Base-by-base conservation (phyloP, 495 filamentous ascomycete species). In the Trichoderma orchidacearum region DNA sequence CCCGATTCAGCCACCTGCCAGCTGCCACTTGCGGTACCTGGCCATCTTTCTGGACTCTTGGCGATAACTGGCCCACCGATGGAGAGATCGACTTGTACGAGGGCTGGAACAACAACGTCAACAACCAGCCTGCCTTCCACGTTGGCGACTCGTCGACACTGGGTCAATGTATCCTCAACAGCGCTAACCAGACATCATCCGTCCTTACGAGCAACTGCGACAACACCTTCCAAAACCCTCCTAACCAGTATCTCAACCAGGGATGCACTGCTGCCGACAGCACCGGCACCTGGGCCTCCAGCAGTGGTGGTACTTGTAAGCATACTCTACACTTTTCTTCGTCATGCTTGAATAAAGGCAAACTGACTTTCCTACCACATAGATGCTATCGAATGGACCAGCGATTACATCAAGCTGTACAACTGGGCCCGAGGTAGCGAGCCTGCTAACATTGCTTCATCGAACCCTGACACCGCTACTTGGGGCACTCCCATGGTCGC, bases 71-170 rank as follows among this genome's bases (percentile, higher is more conserved):
- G 90, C 90, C 90, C 0, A 66, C 68, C 3, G 76, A 81, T 56
- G 90, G 90, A 27, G 90, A 96, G 71, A 85, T 94, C 59, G 90
- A 95, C 72, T 87, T 95, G 63, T 87, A 93, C 61, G 90, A 96
- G 70, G 83, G 83, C 55, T 87, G 92, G 65, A 89, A 91, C 69
- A 55, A 73, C 58, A 73, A 83, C 54, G 64, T 71, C 1, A 64
- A 72, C 52, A 89, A 95, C 67, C 66, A 74, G 52, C 81, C 92
- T 56, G 83, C 88, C 13, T 70, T 87, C 57, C 91, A 96, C 65
- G 90, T 88, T 1, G 72, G 71, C 15, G 68, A 70, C 74, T 81
- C 84, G 0, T 59, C 64, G 5, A 73, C 76, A 45, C 82, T 85
- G 18, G 79, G 78, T 27, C 70, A 70, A 7, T 90, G 86, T 67